Evolutionary conservation across 139 green algal genomes (phyloP).

Genomic region (Coelastrella sp.): DNA sequence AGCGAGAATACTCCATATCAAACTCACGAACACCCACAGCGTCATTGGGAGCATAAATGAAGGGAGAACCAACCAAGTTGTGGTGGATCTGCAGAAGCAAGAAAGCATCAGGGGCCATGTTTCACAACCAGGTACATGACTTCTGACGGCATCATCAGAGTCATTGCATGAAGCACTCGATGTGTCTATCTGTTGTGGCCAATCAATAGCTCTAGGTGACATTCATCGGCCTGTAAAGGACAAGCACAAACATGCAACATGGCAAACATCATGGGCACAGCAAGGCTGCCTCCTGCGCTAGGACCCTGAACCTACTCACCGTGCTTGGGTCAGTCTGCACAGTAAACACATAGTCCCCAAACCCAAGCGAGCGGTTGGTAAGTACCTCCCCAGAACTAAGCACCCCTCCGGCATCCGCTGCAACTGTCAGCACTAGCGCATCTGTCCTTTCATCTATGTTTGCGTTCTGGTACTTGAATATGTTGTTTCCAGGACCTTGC

Average conservation of each 20-base stretch:
- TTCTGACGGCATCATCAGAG: too few relatives aligned
- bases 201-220: too few relatives aligned
- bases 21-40: background rate
- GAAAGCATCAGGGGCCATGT: too few relatives aligned
- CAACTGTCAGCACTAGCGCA: background rate
- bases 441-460: background rate
- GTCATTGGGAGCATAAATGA: conserved; percentile 13
- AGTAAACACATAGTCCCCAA: conserved; percentile 22
- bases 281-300: too few relatives aligned
- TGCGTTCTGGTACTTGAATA: background rate
- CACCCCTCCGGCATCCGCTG: too few relatives aligned
- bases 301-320: too few relatives aligned
- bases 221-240: too few relatives aligned
- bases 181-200: too few relatives aligned
- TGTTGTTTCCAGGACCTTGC: conserved; percentile 16
- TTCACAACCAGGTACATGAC: too few relatives aligned
- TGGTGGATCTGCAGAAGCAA: background rate
- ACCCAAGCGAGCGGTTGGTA: background rate
- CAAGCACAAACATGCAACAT: too few relatives aligned
- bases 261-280: too few relatives aligned
- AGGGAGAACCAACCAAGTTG: background rate
- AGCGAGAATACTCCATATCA: conserved; percentile 24
- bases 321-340: background rate
- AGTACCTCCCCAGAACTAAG: conserved; percentile 16
- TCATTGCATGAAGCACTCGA: too few relatives aligned